phyloP scores from a whole-genome alignment of 208 protist genomes.

The Acanthamoeba pearcei region DNA sequence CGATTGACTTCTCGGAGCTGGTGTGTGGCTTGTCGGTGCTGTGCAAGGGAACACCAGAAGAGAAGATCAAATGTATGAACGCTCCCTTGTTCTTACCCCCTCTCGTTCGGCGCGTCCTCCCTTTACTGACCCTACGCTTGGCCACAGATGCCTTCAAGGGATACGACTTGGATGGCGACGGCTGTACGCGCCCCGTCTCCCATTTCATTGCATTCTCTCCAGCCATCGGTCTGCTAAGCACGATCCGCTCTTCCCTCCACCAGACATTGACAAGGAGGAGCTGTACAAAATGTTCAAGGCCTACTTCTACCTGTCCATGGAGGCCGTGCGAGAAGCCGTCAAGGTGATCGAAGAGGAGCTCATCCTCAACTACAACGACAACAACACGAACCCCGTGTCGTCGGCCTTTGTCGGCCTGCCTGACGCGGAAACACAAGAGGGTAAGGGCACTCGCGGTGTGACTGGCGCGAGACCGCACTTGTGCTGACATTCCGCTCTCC shows the following conservation, averaged over 20 bases:
- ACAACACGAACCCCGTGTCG: slow-evolving; percentile 78
- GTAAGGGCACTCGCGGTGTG: not conserved
- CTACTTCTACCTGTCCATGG: slow-evolving; percentile 82
- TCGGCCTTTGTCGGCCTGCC: slow-evolving; percentile 72
- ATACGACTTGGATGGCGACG: slow-evolving; percentile 78
- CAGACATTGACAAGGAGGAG: slow-evolving; percentile 77
- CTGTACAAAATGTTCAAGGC: slow-evolving; percentile 80
- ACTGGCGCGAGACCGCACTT: not conserved
- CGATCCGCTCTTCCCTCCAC: not conserved
- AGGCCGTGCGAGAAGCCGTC: slow-evolving; percentile 80
- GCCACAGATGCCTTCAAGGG: slow-evolving; percentile 75
- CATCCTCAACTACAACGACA: slow-evolving; percentile 79
- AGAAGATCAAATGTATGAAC: slow-evolving; percentile 80
- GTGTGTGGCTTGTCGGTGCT: slow-evolving; percentile 80
- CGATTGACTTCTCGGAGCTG: slow-evolving; percentile 80
- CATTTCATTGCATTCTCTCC: not conserved
- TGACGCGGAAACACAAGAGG: slow-evolving; percentile 21
- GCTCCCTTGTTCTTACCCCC: not conserved
- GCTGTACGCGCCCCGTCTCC: slow-evolving; percentile 18
- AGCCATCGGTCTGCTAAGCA: not conserved
- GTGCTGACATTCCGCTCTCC: not conserved
- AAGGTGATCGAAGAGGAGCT: slow-evolving; percentile 82
- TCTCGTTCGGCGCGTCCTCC: not conserved
- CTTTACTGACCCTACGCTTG: not conserved
- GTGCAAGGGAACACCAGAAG: slow-evolving; percentile 79